Evolutionary conservation across 257 asterid genomes (phyloP).

Genomic region (Nicotiana knightiana): DNA sequence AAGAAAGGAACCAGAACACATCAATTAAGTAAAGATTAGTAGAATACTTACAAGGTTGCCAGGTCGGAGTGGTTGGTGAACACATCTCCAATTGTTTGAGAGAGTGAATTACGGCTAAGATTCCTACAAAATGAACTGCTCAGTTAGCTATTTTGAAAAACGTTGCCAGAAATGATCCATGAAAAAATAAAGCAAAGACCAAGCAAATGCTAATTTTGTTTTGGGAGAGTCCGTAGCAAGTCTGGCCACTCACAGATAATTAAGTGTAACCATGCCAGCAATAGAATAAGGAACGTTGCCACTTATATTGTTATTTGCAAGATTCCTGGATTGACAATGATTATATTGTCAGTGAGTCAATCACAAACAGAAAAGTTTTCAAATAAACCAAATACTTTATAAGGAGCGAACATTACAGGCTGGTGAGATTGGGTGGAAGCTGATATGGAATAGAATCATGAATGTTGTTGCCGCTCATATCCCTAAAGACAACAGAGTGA

Average conservation of each 20-base stretch:
- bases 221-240: neutral
- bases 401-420: slow-evolving; percentile 54
- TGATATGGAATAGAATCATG: slow-evolving; percentile 75
- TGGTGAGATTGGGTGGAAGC: slow-evolving; percentile 77
- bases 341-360: slow-evolving; percentile 2
- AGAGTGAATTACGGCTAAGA: slow-evolving; percentile 58
- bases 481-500: slow-evolving; percentile 46
- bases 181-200: neutral
- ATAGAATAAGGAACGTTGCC: slow-evolving; percentile 84
- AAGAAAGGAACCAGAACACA: neutral
- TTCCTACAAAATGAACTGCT: slow-evolving; percentile 48
- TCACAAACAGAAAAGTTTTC: slow-evolving; percentile 10
- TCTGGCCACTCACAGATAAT: slow-evolving; percentile 62
- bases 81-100: slow-evolving; percentile 78
- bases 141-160: slow-evolving; percentile 20
- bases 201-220: neutral
- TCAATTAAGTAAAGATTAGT: slow-evolving; percentile 2
- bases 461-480: slow-evolving; percentile 78
- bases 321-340: slow-evolving; percentile 56
- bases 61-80: slow-evolving; percentile 63
- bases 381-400: slow-evolving; percentile 17
- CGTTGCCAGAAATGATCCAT: neutral
- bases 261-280: slow-evolving; percentile 45
- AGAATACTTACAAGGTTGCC: slow-evolving; percentile 45
- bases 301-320: slow-evolving; percentile 72